Evolutionary conservation across 2,329 filamentous ascomycete genomes (phyloP), one percentile per base, ranked within the genome.

Genomic region (Ceratocystiopsis sp.): DNA sequence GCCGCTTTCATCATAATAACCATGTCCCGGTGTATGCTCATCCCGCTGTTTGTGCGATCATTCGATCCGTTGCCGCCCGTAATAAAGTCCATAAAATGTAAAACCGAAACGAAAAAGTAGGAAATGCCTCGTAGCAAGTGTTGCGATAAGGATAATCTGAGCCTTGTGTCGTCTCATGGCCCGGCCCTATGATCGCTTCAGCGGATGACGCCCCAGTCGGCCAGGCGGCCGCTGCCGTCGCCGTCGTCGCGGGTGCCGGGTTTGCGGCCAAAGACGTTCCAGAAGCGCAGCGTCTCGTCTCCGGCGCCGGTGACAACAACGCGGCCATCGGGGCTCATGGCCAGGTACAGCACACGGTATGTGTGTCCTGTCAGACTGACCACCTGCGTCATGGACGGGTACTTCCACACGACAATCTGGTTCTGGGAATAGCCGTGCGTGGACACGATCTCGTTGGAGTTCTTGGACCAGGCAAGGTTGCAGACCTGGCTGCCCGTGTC

Each of bases 401-500:
- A 98, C 57, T 98, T 98, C 91, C 91, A 98, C 44, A 98, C 85
- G 35, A 96, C 89, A 53, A 98, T 95, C 60, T 96, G 91, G 59
- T 98, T 95, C 57, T 98, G 91, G 52, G 81, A 89, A 64, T 95
- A 98, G 8, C 91, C 91, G 57, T 98, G 91, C 1, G 91, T 98
- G 41, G 82, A 89, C 43, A 98, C 89, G 45, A 98, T 86, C 61
- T 98, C 91, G 58, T 95, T 94, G 9, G 85, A 94, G 60, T 95
- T 94, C 57, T 93, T 93, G 16, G 82, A 91, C 87, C 93, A 98
- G 4, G 87, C 84, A 37, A 98, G 69, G 56, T 98, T 98, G 64
- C 91, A 98, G n/a, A 98, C 91, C 60, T 98, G 91, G 54, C 85
- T 94, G 41, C 91, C 91, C 0, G 91, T 98, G 57, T 98, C 91